These are phyloP conservation scores for Gastrolobium bilobum DNA, from an alignment of 306 rosid genomes.

Conservation along the genomic window DNA sequence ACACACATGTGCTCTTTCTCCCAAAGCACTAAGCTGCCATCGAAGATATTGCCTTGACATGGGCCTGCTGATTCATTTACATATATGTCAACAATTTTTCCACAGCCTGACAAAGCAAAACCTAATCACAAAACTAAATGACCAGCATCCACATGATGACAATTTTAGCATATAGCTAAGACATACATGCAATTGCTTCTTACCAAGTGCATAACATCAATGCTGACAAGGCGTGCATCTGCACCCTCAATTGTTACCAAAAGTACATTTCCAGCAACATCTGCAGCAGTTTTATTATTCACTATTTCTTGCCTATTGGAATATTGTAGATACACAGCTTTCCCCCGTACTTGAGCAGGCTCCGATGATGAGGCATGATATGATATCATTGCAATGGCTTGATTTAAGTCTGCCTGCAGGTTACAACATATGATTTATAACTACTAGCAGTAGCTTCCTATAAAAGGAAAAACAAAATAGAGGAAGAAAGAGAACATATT, in stretches of 20 bases:
- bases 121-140: constrained; percentile 74
- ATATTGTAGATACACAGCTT: constrained; percentile 96
- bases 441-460: background rate
- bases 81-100: constrained; percentile 86
- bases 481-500: background rate
- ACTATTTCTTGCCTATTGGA: constrained; percentile 99
- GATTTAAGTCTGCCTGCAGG: constrained; percentile 89
- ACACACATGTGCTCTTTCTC: constrained; percentile 99
- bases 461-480: background rate
- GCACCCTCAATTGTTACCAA: constrained; percentile 95
- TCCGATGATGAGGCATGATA: constrained; percentile 97
- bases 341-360: constrained; percentile 99
- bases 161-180: constrained; percentile 58
- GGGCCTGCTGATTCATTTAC: constrained; percentile 99
- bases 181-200: constrained; percentile 56
- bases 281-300: constrained; percentile 98
- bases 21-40: constrained; percentile 99
- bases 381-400: constrained; percentile 99
- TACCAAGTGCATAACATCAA: constrained; percentile 98
- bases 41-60: constrained; percentile 95
- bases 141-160: constrained; percentile 57
- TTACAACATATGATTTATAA: constrained; percentile 33
- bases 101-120: constrained; percentile 75
- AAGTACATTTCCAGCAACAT: constrained; percentile 96
- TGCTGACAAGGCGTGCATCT: constrained; percentile 99